A percentile compares a stretch with the other conserved stretches of the same genome.
Conservation (phyloP, 345 rosid genomes). For the Aquilaria yunnanensis region DNA sequence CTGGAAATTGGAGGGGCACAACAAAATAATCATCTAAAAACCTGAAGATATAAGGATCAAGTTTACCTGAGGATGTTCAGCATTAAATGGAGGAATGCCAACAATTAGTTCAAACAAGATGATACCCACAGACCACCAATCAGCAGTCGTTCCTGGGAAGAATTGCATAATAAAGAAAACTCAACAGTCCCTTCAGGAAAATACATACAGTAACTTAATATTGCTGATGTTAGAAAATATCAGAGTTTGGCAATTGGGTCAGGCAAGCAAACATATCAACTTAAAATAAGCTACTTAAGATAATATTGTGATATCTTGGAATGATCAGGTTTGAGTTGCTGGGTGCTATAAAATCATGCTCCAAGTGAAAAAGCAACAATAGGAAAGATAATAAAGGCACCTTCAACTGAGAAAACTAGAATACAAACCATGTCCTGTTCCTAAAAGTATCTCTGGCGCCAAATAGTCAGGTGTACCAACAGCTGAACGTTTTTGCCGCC, state of each 20-base stretch:
- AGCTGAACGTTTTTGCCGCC: slow-evolving; percentile 95
- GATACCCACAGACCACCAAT: slow-evolving; percentile 99
- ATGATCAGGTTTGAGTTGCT: too few relatives aligned
- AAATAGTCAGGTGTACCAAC: slow-evolving; percentile 99
- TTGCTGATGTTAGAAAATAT: too few relatives aligned
- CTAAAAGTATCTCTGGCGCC: slow-evolving; percentile 99
- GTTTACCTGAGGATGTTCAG: slow-evolving; percentile 84
- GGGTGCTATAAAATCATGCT: background rate
- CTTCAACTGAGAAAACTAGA: slow-evolving; percentile 21
- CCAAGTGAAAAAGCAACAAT: slow-evolving; percentile 4
- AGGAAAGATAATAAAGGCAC: slow-evolving; percentile 17
- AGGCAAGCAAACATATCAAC: slow-evolving; percentile 2
- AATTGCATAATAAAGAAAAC: slow-evolving; percentile 8
- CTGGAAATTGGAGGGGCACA: too few relatives aligned
- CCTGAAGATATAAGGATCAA: slow-evolving; percentile 5
- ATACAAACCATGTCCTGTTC: slow-evolving; percentile 98
- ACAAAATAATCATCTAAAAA: slow-evolving; percentile 3
- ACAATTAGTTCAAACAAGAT: slow-evolving; percentile 88
- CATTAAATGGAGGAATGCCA: slow-evolving; percentile 99
- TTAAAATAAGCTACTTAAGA: background rate
- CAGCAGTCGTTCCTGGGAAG: slow-evolving; percentile 86
- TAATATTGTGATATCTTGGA: slow-evolving; percentile 1
- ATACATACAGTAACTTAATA: too few relatives aligned
- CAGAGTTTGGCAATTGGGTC: background rate
- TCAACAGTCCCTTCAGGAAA: too few relatives aligned